A percentile compares a stretch with the other conserved stretches of the same genome.
Evolutionary conservation across 371 early-diverging fungal genomes (phyloP).

Genomic region (Mucor circinelloides): DNA sequence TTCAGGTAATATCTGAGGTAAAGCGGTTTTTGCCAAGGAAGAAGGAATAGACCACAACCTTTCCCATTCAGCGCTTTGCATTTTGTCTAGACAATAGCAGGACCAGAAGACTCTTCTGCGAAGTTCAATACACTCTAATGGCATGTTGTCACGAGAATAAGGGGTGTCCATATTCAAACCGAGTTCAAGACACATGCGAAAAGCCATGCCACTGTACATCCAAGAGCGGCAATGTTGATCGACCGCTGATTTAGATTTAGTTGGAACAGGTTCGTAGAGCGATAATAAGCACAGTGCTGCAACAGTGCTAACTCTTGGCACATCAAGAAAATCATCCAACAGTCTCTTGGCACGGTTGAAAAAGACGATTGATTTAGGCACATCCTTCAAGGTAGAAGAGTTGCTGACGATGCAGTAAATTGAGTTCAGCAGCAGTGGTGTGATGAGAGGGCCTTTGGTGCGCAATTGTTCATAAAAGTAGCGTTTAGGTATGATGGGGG

Average conservation of each 20-base stretch:
- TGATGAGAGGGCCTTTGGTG: constrained; percentile 29
- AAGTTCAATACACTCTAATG: constrained; percentile 22
- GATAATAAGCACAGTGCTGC: constrained; percentile 35
- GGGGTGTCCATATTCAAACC: constrained; percentile 28
- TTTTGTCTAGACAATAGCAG: constrained; percentile 35
- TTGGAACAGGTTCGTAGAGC: constrained; percentile 32
- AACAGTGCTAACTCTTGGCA: constrained; percentile 40
- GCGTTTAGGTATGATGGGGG: constrained; percentile 24
- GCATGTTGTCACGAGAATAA: not conserved
- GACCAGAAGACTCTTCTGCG: constrained; percentile 33
- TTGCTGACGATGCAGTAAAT: constrained; percentile 28
- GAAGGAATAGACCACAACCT: constrained; percentile 25
- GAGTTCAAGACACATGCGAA: constrained; percentile 48
- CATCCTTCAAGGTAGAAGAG: constrained; percentile 9
- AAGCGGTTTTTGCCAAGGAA: constrained; percentile 1
- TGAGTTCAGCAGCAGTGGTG: constrained; percentile 37
- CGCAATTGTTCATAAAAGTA: constrained; percentile 29
- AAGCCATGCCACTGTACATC: constrained; percentile 44
- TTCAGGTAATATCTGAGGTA: constrained; percentile 16
- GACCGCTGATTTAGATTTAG: not conserved
- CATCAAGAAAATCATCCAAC: constrained; percentile 41
- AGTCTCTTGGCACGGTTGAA: constrained; percentile 36
- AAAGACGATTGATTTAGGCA: constrained; percentile 28
- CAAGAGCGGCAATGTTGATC: constrained; percentile 33
- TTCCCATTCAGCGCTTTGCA: constrained; percentile 23